A percentile compares a stretch with the other conserved stretches of the same genome.
These are phyloP conservation scores for Trichoderma harzianum DNA, from an alignment of 2,329 filamentous ascomycete genomes.

Conservation along the genomic window DNA sequence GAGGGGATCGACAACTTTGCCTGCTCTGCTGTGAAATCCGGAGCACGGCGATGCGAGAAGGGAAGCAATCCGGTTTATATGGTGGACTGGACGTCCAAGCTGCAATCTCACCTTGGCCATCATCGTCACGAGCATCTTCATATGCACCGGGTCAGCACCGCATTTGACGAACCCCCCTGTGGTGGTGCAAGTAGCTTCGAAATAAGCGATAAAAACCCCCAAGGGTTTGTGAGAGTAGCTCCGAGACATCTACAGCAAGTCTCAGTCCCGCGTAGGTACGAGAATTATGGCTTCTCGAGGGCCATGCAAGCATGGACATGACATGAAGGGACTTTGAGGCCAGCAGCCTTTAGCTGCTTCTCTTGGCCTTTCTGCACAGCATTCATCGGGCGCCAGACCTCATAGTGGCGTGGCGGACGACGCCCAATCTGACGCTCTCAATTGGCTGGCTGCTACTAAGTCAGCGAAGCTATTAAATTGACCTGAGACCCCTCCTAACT, in stretches of 20 bases:
- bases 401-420: not conserved
- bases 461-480: not conserved
- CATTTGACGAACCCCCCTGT: not conserved
- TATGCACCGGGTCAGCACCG: not conserved
- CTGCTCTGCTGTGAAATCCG: not conserved
- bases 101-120: not conserved
- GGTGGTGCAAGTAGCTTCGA: not conserved
- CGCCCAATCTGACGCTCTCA: not conserved
- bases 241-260: conserved; percentile 8
- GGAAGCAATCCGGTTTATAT: not conserved
- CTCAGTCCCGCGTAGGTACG: conserved; percentile 6
- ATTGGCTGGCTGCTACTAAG: not conserved
- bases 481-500: not conserved
- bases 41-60: not conserved
- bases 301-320: not conserved
- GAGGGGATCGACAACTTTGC: not conserved
- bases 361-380: not conserved
- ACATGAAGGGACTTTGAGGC: not conserved
- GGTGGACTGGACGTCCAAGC: not conserved
- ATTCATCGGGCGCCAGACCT: not conserved
- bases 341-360: not conserved
- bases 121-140: not conserved
- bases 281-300: not conserved
- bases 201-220: conserved; percentile 3
- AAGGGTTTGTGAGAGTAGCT: not conserved